phyloP scores from a whole-genome alignment of 768 basidiomycete species.

The Imleria badia region DNA sequence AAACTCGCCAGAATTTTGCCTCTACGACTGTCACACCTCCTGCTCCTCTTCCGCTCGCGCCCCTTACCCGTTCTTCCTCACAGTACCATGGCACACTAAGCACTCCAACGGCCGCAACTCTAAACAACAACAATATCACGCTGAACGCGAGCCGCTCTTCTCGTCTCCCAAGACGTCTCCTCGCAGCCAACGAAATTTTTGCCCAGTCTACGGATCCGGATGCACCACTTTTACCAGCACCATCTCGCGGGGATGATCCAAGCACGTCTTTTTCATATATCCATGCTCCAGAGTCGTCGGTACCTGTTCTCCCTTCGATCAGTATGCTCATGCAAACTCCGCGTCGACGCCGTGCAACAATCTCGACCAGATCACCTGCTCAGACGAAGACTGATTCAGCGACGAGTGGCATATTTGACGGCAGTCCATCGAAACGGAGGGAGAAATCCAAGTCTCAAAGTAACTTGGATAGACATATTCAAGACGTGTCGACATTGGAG shows the following conservation, averaged over 20 bases:
- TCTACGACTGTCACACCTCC: slow-evolving; percentile 47
- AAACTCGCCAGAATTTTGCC: slow-evolving; percentile 74
- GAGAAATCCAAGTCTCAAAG: slow-evolving; percentile 69
- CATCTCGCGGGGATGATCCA: slow-evolving; percentile 9
- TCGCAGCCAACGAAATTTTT: slow-evolving; percentile 73
- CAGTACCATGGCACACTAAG: slow-evolving; percentile 34
- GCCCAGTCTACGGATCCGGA: slow-evolving; percentile 29
- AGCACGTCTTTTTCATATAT: slow-evolving; percentile 25
- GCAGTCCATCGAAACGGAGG: slow-evolving; percentile 60
- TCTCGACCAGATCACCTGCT: slow-evolving; percentile 63
- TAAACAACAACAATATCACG: slow-evolving; percentile 6
- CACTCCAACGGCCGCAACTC: slow-evolving; percentile 25
- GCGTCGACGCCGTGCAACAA: slow-evolving; percentile 56
- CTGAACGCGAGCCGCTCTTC: slow-evolving; percentile 27
- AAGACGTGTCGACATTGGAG: slow-evolving; percentile 62
- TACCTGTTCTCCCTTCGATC: slow-evolving; percentile 19
- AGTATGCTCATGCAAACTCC: slow-evolving; percentile 33
- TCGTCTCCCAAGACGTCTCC: slow-evolving; percentile 60
- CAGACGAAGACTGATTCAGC: slow-evolving; percentile 26
- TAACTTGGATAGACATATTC: slow-evolving; percentile 65
- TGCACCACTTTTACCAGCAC: slow-evolving; percentile 24
- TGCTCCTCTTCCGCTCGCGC: slow-evolving; percentile 63
- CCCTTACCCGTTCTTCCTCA: slow-evolving; percentile 51
- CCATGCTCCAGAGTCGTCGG: slow-evolving; percentile 19
- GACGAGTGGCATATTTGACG: slow-evolving; percentile 35